phyloP scores from a whole-genome alignment of 192 early-diverging fungal species.

The Irineochytrium annulatum region DNA sequence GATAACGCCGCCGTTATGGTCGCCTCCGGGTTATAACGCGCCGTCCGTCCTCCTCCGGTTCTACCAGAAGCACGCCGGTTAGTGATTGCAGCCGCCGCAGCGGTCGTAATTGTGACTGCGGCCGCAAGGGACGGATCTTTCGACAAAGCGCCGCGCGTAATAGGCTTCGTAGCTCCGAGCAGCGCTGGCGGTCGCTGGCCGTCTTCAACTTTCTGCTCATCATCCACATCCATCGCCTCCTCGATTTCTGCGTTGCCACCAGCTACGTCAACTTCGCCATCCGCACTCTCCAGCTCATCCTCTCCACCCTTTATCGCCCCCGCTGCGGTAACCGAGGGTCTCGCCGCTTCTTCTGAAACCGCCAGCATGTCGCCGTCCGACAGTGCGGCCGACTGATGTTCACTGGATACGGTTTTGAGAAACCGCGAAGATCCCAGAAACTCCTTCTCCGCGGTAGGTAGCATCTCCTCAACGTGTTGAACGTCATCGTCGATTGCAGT shows the following conservation, averaged over 20 bases:
- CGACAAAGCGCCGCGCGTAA: neutral
- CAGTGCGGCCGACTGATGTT: too few species aligned
- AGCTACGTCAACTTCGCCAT: constrained; percentile 6
- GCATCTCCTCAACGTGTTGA: too few species aligned
- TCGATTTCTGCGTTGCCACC: neutral
- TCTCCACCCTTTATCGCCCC: too few species aligned
- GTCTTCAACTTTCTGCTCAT: neutral
- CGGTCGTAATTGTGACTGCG: neutral
- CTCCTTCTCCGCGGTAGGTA: too few species aligned
- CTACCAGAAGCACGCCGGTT: constrained; percentile 5
- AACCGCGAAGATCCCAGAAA: too few species aligned
- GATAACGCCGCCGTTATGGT: constrained; percentile 8
- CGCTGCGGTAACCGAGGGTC: too few species aligned
- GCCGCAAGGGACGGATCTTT: constrained; percentile 2
- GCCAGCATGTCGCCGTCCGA: too few species aligned
- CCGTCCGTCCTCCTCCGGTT: constrained; percentile 7
- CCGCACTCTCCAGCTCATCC: constrained; percentile 3
- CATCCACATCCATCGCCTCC: neutral
- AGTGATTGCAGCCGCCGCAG: neutral
- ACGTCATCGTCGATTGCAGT: too few species aligned
- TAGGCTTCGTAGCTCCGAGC: neutral
- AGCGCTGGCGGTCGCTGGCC: neutral
- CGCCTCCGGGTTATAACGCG: constrained; percentile 9
- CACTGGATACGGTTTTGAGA: too few species aligned
- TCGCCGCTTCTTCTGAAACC: too few species aligned